These are phyloP conservation scores for Artemisia tridentata DNA, from an alignment of 129 eudicot genomes.

Conservation along the genomic window DNA sequence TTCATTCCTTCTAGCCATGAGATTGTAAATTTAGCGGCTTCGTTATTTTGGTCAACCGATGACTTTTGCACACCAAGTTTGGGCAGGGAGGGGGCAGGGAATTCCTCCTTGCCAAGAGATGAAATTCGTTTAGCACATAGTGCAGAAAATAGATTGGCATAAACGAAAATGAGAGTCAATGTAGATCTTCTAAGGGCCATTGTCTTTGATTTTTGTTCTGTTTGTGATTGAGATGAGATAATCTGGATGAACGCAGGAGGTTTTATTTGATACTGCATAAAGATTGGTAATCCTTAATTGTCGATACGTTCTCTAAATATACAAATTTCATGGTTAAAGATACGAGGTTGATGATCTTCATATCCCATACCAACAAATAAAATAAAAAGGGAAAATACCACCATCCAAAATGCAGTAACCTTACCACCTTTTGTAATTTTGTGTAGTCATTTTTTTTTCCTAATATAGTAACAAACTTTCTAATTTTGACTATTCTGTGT, in stretches of 20 bases:
- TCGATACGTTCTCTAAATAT: constrained; percentile 14
- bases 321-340: constrained; percentile 7
- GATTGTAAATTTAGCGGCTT: constrained; percentile 10
- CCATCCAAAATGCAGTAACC: too few species aligned
- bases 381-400: too few species aligned
- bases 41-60: not conserved
- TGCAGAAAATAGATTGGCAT: not conserved
- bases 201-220: not conserved
- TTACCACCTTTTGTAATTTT: too few species aligned
- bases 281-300: constrained; percentile 16
- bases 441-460: too few species aligned
- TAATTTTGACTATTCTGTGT: too few species aligned
- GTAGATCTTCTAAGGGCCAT: constrained; percentile 24
- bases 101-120: not conserved
- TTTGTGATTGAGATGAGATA: constrained; percentile 6
- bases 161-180: constrained; percentile 13
- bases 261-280: constrained; percentile 7
- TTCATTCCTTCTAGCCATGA: constrained; percentile 15
- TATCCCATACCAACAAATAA: not conserved
- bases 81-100: constrained; percentile 9
- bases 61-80: not conserved
- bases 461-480: too few species aligned
- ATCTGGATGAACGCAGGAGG: not conserved
- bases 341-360: constrained; percentile 21
- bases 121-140: constrained; percentile 4